Conservation (phyloP, 169 alveolate genomes). For the Cryptosporidium meleagridis region DNA sequence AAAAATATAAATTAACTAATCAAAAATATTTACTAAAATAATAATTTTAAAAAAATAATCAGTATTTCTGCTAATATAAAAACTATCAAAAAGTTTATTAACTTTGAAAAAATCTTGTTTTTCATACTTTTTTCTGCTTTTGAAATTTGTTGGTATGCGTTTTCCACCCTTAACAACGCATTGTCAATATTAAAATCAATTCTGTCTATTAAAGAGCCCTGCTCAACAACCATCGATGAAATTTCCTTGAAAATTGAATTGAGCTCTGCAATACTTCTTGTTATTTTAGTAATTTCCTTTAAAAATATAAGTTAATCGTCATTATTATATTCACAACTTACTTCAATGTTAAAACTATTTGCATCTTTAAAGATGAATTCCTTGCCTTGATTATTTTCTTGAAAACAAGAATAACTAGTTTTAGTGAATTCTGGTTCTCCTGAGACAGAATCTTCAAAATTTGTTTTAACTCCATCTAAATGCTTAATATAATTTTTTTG, state of each 20-base stretch:
- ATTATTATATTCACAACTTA: neutral
- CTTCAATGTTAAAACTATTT: neutral
- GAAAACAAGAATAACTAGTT: neutral
- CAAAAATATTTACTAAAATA: neutral
- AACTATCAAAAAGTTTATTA: constrained; percentile 19
- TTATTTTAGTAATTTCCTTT: constrained; percentile 81
- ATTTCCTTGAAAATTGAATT: constrained; percentile 83
- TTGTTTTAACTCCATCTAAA: constrained; percentile 28
- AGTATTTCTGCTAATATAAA: constrained; percentile 21
- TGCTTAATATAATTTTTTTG: constrained; percentile 76
- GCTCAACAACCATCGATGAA: constrained; percentile 83
- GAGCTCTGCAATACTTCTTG: constrained; percentile 81
- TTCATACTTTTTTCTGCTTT: constrained; percentile 20
- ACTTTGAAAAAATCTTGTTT: constrained; percentile 15
- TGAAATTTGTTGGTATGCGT: constrained; percentile 43
- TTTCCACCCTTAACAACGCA: neutral
- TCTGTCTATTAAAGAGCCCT: constrained; percentile 85
- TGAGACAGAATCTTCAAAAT: neutral
- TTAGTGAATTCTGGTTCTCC: neutral
- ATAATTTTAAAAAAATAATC: constrained; percentile 9
- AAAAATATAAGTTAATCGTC: neutral
- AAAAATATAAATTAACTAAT: constrained; percentile 1
- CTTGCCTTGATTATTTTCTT: neutral
- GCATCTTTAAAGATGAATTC: neutral
- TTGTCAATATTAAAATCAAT: constrained; percentile 83